These are phyloP conservation scores for Lachancea nothofagi DNA, from an alignment of 805 yeast genomes.

Conservation along the genomic window DNA sequence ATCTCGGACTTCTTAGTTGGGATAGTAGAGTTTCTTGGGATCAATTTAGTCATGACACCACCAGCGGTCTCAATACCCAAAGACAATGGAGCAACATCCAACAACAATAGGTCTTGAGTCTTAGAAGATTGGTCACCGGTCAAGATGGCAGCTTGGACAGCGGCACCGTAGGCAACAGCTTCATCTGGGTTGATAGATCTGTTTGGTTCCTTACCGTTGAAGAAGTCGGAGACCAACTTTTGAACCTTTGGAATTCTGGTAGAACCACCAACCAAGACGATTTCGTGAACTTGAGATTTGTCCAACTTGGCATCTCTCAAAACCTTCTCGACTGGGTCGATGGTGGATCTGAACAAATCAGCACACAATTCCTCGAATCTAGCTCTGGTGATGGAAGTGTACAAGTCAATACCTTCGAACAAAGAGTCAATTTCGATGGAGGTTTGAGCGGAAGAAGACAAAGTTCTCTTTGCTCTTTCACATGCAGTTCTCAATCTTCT, in stretches of 20 bases:
- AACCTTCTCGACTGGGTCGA: constrained; percentile 96
- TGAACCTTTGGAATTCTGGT: constrained; percentile 99
- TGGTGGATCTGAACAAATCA: constrained; percentile 89
- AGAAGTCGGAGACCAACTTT: constrained; percentile 93
- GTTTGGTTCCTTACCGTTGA: constrained; percentile 98
- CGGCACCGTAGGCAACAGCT: constrained; percentile 99
- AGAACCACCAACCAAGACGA: constrained; percentile 97
- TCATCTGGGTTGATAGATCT: constrained; percentile 98
- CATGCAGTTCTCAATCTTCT: constrained; percentile 98
- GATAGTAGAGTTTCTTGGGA: constrained; percentile 97
- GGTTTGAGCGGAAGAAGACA: constrained; percentile 95
- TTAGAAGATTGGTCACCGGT: constrained; percentile 96
- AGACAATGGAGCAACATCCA: constrained; percentile 98
- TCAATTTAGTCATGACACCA: constrained; percentile 99
- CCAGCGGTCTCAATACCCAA: constrained; percentile 99
- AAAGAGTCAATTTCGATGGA: constrained; percentile 94
- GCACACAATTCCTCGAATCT: constrained; percentile 98
- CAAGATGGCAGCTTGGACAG: constrained; percentile 96
- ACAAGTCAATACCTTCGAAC: constrained; percentile 95
- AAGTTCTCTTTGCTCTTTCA: constrained; percentile 98
- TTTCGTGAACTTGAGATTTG: constrained; percentile 89
- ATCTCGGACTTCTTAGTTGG: constrained; percentile 98
- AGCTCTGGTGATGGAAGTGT: constrained; percentile 97
- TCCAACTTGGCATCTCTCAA: constrained; percentile 89
- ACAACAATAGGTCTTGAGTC: constrained; percentile 93